phyloP scores from a whole-genome alignment of 352 stramenopile species.

The Globisporangium recalcitrans region DNA sequence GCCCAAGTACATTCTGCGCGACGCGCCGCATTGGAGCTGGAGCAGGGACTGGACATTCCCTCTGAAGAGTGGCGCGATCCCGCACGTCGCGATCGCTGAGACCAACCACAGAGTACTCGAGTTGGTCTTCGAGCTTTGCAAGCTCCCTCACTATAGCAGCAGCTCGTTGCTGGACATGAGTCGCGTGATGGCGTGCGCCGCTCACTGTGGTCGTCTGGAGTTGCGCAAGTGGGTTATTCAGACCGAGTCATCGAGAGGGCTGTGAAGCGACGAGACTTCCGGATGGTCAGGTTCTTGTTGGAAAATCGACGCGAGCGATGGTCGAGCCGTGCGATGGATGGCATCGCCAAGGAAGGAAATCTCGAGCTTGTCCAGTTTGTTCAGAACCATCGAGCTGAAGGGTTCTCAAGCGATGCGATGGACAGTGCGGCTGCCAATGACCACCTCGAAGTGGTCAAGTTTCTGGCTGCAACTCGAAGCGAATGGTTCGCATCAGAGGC shows the following conservation, averaged over 20 bases:
- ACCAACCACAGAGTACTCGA: conserved; percentile 1
- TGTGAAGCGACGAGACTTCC: not conserved
- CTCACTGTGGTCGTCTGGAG: not conserved
- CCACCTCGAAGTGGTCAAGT: not conserved
- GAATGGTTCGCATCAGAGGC: not conserved
- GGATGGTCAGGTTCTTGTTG: conserved; percentile 1
- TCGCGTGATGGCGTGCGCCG: not conserved
- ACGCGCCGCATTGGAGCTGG: not conserved
- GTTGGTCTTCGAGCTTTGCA: not conserved
- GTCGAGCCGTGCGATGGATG: not conserved
- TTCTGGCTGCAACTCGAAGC: not conserved
- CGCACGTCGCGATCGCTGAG: conserved; percentile 1
- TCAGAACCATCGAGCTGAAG: not conserved
- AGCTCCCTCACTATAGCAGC: not conserved
- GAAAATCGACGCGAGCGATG: not conserved
- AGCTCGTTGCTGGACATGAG: not conserved
- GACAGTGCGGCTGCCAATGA: not conserved
- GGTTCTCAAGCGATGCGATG: not conserved
- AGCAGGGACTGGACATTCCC: not conserved
- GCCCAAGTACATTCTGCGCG: not conserved
- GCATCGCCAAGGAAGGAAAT: not conserved
- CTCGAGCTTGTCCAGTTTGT: not conserved
- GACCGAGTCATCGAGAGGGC: not conserved
- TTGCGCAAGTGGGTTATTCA: not conserved
- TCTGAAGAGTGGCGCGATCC: not conserved